Conservation (phyloP, 2,329 filamentous ascomycete genomes). For the Acephala macrosclerotiorum region DNA sequence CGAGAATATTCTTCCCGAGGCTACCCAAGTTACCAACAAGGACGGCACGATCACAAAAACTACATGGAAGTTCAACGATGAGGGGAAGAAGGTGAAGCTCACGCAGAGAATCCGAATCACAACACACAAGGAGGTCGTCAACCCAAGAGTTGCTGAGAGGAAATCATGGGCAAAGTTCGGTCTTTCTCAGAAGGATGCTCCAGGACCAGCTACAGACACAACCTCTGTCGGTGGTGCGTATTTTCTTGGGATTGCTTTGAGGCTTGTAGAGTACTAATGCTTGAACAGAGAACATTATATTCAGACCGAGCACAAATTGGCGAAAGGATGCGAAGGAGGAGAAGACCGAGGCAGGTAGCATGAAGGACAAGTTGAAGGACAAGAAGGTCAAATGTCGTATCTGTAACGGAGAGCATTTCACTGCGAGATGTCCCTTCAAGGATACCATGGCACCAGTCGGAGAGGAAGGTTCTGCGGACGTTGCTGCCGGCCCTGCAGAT, state of each 20-base stretch:
- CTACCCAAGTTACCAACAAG: constrained; percentile 94
- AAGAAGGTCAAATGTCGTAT: constrained; percentile 99
- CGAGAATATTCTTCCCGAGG: constrained; percentile 72
- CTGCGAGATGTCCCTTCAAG: constrained; percentile 98
- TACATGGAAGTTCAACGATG: constrained; percentile 88
- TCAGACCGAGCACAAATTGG: constrained; percentile 93
- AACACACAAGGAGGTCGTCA: constrained; percentile 90
- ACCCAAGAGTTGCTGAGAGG: constrained; percentile 95
- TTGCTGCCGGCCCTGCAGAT: constrained; percentile 56
- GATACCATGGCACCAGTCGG: constrained; percentile 95
- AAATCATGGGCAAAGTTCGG: constrained; percentile 95
- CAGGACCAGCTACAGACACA: constrained; percentile 72
- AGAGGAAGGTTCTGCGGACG: constrained; percentile 61
- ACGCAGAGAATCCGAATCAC: constrained; percentile 95
- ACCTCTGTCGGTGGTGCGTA: constrained; percentile 19
- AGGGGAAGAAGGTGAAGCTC: constrained; percentile 95
- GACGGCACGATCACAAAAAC: constrained; percentile 97
- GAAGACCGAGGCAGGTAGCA: constrained; percentile 75
- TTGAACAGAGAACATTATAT: constrained; percentile 96
- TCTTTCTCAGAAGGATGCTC: constrained; percentile 81
- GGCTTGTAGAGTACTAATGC: constrained; percentile 43
- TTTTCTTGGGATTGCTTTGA: not conserved
- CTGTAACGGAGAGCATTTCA: constrained; percentile 99
- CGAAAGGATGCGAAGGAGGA: constrained; percentile 87
- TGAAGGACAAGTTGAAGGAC: constrained; percentile 90